Conservation (phyloP, 495 filamentous ascomycete species). For the Recurvomyces mirabilis region DNA sequence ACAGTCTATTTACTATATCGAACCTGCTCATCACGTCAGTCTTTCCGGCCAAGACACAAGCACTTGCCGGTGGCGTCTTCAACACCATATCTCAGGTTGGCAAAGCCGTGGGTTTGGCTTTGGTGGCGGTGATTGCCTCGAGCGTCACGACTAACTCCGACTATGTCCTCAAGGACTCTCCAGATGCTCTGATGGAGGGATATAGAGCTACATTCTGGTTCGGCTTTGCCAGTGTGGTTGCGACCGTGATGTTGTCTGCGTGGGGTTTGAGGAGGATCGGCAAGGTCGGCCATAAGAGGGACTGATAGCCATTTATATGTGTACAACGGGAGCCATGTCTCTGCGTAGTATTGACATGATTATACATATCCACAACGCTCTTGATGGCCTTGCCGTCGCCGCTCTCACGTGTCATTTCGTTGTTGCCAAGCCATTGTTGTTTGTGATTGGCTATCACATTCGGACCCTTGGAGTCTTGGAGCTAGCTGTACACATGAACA, state of each 20-base stretch:
- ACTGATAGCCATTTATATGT: conserved; percentile 16
- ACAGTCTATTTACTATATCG: conserved; percentile 50
- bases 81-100: conserved; percentile 54
- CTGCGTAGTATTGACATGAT: neutral
- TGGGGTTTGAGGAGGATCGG: conserved; percentile 43
- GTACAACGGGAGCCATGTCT: neutral
- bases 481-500: too few relatives aligned
- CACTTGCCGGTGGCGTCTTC: conserved; percentile 53
- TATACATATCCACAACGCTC: too few relatives aligned
- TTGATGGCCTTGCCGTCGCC: neutral
- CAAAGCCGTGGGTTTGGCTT: conserved; percentile 44
- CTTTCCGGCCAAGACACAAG: conserved; percentile 47
- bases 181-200: conserved; percentile 40
- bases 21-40: conserved; percentile 50
- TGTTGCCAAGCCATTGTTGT: too few relatives aligned
- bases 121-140: conserved; percentile 45
- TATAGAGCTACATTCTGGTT: conserved; percentile 53
- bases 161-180: conserved; percentile 24
- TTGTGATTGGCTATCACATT: too few relatives aligned
- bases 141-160: conserved; percentile 34
- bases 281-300: conserved; percentile 44
- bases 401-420: too few relatives aligned
- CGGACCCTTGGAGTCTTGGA: too few relatives aligned
- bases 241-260: conserved; percentile 33
- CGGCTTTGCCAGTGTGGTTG: conserved; percentile 40